A percentile compares a stretch with the other conserved stretches of the same genome.
Evolutionary conservation across 2,329 filamentous ascomycete genomes (phyloP).

Genomic region (Aspergillus sp.): DNA sequence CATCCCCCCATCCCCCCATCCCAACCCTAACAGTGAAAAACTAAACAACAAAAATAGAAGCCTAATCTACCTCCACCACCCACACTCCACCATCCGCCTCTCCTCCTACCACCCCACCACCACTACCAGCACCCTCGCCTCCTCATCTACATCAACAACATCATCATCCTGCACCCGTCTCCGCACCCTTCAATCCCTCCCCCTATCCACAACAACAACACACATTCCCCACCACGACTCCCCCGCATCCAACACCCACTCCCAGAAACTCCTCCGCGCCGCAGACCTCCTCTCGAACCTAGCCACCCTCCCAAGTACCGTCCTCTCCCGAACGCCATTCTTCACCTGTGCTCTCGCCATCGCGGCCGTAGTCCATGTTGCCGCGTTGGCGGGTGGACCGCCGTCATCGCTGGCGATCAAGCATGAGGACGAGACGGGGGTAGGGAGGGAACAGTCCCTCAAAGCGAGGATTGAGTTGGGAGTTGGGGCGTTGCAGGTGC

Average conservation of each 20-base stretch:
- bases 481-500: conserved; percentile 29
- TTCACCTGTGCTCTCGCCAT: conserved; percentile 76
- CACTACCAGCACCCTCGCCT: neutral
- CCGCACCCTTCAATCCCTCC: neutral
- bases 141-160: neutral
- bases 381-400: conserved; percentile 51
- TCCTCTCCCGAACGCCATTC: conserved; percentile 73
- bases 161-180: conserved; percentile 20
- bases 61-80: conserved; percentile 71
- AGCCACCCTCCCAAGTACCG: conserved; percentile 54
- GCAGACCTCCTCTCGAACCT: conserved; percentile 75
- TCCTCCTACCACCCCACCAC: conserved; percentile 23
- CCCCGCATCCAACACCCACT: conserved; percentile 51
- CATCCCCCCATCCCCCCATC: too few relatives aligned
- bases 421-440: neutral
- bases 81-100: conserved; percentile 63
- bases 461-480: conserved; percentile 35
- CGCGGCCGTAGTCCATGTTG: conserved; percentile 73
- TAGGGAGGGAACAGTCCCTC: conserved; percentile 23
- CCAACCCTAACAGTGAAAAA: too few relatives aligned
- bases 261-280: conserved; percentile 74
- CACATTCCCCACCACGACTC: neutral
- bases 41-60: conserved; percentile 25
- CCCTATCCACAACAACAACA: neutral
- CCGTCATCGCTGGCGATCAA: neutral